These are phyloP conservation scores for Pseudocercospora cruenta DNA, from an alignment of 2,329 filamentous ascomycete species.

Conservation along the genomic window DNA sequence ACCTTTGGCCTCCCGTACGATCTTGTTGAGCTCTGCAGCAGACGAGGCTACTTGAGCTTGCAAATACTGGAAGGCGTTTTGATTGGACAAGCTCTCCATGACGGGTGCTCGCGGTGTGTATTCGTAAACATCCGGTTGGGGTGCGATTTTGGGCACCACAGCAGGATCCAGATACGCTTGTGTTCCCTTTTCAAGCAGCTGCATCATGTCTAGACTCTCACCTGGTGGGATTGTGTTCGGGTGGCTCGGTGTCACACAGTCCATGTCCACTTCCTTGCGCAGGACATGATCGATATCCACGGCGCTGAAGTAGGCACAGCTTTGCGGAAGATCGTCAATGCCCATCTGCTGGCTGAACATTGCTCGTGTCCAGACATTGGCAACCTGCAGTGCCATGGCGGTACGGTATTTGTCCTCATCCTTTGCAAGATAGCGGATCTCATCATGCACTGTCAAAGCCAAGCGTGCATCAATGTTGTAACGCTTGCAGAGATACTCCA, in stretches of 20 bases:
- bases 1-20: slow-evolving; percentile 26
- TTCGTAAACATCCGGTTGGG: slow-evolving; percentile 62
- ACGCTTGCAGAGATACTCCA: slow-evolving; percentile 88
- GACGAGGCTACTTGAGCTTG: slow-evolving; percentile 79
- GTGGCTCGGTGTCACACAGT: slow-evolving; percentile 91
- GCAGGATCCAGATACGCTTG: slow-evolving; percentile 69
- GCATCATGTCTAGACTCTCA: slow-evolving; percentile 79
- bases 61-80: slow-evolving; percentile 59
- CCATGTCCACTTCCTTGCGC: slow-evolving; percentile 98
- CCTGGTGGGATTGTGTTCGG: slow-evolving; percentile 76
- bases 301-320: slow-evolving; percentile 93
- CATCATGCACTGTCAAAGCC: slow-evolving; percentile 93
- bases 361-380: slow-evolving; percentile 94
- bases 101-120: slow-evolving; percentile 77
- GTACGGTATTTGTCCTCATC: slow-evolving; percentile 83
- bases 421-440: slow-evolving; percentile 90
- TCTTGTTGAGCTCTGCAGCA: slow-evolving; percentile 67
- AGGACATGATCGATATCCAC: slow-evolving; percentile 94
- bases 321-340: slow-evolving; percentile 90
- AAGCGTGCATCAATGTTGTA: slow-evolving; percentile 85
- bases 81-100: slow-evolving; percentile 67
- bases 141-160: slow-evolving; percentile 61
- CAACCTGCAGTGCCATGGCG: slow-evolving; percentile 89
- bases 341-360: slow-evolving; percentile 98
- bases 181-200: slow-evolving; percentile 74